phyloP scores from a whole-genome alignment of 371 early-diverging fungal genomes.

The Apophysomyces trapeziformis region DNA sequence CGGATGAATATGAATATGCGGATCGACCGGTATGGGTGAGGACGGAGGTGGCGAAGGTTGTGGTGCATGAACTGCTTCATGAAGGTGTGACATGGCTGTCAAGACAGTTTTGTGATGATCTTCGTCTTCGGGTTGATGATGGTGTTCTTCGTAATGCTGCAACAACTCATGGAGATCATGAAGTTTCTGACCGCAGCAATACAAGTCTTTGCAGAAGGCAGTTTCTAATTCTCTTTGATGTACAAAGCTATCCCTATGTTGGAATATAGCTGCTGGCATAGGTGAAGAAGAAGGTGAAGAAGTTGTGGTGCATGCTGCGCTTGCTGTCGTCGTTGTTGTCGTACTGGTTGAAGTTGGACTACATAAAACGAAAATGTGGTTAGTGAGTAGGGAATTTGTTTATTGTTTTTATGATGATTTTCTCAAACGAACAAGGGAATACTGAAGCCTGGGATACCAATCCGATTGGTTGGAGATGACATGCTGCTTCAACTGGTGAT shows the following conservation, averaged over 20 bases:
- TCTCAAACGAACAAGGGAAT: background rate
- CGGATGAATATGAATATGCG: background rate
- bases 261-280: conserved; percentile 7
- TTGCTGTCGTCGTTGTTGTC: too few species aligned
- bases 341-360: background rate
- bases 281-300: background rate
- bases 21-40: conserved; percentile 23
- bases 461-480: conserved; percentile 10
- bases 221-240: conserved; percentile 81
- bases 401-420: background rate
- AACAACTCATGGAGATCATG: conserved; percentile 88
- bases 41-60: background rate
- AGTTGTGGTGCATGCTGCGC: background rate
- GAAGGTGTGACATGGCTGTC: conserved; percentile 33
- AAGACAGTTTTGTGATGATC: conserved; percentile 51
- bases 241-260: conserved; percentile 71
- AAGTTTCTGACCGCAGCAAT: conserved; percentile 87
- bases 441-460: conserved; percentile 2
- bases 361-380: background rate
- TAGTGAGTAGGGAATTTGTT: background rate
- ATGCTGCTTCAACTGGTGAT: background rate
- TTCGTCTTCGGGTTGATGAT: conserved; percentile 80
- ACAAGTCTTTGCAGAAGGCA: conserved; percentile 87
- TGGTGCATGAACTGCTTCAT: conserved; percentile 12
- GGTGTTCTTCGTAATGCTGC: conserved; percentile 93